Evolutionary conservation across 495 filamentous ascomycete genomes (phyloP), one percentile per base, ranked within the genome.

Genomic region (Neurospora sp.): DNA sequence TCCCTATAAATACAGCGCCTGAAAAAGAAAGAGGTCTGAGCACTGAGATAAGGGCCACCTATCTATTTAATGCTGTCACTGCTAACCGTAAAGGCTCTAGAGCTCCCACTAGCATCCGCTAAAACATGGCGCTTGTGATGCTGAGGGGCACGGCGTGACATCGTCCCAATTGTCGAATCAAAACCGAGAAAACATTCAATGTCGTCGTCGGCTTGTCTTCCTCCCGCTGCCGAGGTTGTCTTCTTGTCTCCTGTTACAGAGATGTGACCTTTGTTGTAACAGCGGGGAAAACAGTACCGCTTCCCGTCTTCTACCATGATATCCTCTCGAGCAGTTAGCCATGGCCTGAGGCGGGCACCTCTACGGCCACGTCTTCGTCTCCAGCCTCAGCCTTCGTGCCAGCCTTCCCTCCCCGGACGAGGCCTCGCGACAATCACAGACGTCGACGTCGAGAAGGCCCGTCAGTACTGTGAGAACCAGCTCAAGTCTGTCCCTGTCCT

Each of bases 391-490:
- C 54, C 54, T 35, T 37, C 12, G 3, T 27, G 48, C 11, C 20
- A 35, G 54, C 54, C 54, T 66, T 66, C 6, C 27, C 54, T 66
- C 23, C 14, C 14, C 54, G 27, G 31, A 66, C 54, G 77, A 39
- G 70, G 70, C 40, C 39, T 81, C 39, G 70, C 75, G 18, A 77
- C 72, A 1, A 72, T 78, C 48, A 83, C 83, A 8, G 78, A 82
- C 35, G 76, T 74, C 23, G 84, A 86, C 38, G 77, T 86, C 54
- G 81, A 81, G 6, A 82, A 83, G 75, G 84, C 84, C n/a, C 80
- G 83, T 40, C 80, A 82, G n/a, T 87, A 86, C 70, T 87, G 85
- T 75, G 59, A 81, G 46, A 80, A 83, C 73, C 84, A 87, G 74
- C 78, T 87, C 73, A 83, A 78, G 85, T 87, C 78, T 39, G 73